These are phyloP conservation scores for Chamaecrista fasciculata DNA, from an alignment of 306 rosid species.

Conservation along the genomic window DNA sequence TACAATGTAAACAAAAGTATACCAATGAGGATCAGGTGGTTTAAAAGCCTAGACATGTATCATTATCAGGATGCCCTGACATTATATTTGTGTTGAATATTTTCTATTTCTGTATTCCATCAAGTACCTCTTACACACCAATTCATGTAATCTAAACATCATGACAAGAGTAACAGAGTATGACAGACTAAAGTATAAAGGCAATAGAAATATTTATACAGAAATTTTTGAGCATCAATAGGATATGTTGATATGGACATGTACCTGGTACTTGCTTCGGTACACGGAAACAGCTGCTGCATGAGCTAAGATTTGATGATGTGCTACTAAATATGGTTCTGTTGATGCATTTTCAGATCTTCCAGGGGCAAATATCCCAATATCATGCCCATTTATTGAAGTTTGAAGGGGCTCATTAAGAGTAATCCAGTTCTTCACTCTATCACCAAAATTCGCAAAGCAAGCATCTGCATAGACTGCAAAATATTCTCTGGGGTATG, in stretches of 20 bases:
- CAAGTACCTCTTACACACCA: background rate
- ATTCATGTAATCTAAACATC: conserved; percentile 1
- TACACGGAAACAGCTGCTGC: conserved; percentile 73
- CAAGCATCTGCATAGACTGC: conserved; percentile 81
- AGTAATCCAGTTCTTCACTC: conserved; percentile 90
- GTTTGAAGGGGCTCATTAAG: conserved; percentile 91
- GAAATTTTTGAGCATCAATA: background rate
- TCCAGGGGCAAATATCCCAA: conserved; percentile 76
- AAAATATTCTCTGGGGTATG: conserved; percentile 65
- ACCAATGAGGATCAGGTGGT: background rate
- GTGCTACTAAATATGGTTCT: conserved; percentile 80
- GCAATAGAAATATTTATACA: background rate
- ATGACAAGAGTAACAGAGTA: conserved; percentile 20
- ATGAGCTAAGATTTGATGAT: conserved; percentile 90
- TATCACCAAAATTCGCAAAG: conserved; percentile 88
- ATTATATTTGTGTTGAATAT: background rate
- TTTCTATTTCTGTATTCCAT: background rate
- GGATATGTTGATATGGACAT: background rate
- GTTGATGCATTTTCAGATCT: conserved; percentile 51
- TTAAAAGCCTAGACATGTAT: background rate
- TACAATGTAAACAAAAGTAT: background rate
- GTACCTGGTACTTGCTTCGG: conserved; percentile 81
- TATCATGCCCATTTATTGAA: conserved; percentile 66
- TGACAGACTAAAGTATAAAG: background rate
- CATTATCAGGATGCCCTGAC: background rate